Conservation (phyloP, 2,329 filamentous ascomycete species). For the Sporothrix humicola region DNA sequence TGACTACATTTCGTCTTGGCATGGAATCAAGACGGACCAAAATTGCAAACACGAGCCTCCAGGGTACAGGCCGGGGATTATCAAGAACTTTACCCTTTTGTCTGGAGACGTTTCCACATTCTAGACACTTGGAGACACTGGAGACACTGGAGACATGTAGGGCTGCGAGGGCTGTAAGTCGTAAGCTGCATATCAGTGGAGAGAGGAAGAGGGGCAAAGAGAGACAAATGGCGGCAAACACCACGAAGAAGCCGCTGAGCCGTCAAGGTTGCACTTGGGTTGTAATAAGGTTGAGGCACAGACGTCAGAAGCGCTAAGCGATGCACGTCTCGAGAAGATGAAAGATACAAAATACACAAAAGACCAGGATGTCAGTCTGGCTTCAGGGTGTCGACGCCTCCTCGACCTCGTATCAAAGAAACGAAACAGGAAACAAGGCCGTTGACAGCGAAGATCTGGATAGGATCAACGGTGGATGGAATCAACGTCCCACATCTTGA, state of each 20-base stretch:
- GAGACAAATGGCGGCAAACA: background rate
- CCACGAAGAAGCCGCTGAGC: background rate
- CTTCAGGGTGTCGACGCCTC: background rate
- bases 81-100: constrained; percentile 2
- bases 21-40: constrained; percentile 15
- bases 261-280: background rate
- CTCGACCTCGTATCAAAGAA: constrained; percentile 14
- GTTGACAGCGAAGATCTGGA: background rate
- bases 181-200: background rate
- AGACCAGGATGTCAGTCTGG: background rate
- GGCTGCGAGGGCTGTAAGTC: background rate
- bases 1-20: constrained; percentile 7
- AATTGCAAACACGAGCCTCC: background rate
- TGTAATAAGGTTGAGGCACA: constrained; percentile 4
- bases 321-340: background rate
- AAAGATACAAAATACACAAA: background rate
- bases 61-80: background rate
- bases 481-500: background rate
- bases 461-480: constrained; percentile 1
- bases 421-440: background rate
- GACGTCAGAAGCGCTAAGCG: background rate
- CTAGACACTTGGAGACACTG: too few species aligned
- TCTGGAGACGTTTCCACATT: too few species aligned
- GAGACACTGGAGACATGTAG: background rate
- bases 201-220: background rate